Base-by-base conservation (phyloP, 768 basidiomycete species). In the Tubosaeta sp. region DNA sequence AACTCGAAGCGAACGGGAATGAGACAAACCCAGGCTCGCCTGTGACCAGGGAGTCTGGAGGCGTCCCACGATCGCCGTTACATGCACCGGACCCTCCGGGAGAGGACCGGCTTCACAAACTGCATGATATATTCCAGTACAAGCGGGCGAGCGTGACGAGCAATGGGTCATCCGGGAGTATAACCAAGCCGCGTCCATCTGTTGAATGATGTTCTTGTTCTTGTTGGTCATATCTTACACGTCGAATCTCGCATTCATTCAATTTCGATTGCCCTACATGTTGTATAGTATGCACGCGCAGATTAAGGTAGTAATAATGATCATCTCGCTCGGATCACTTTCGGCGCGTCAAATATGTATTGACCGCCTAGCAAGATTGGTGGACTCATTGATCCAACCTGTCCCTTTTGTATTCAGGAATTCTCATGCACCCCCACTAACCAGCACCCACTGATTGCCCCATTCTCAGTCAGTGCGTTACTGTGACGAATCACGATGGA, bases 101-200 rank as follows among this genome's bases (percentile, higher is more conserved):
- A 33, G 82, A 86, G 59, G 85, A 89, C 49, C 84, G 83, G 61
- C 65, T 91, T 31, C 85, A 88, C 38, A 74, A 85, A 60, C 66
- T 92, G 48, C 90, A 91, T 64, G 82, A 88, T 63, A 76, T 91
- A 56, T 92, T 91, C 71, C 87, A 88, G 60, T 91, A 92, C 69
- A 71, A 64, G 35, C 80, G 88, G 49, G 80, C 85, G 25, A 89
- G 88, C 65, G 80, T 80, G 35, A 61, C 68, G 25, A 79, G 77
- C 60, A 74, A 71, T 48, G 72, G 69, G 6, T 77, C 78, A 10
- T 74, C 65, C 4, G 55, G 46, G 10, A 52, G 60, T 37, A 63
- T 48, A 14, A 48, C 51, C 16, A 62, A 52, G 34, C 57, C 58
- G 17, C 58, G 52, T 16, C 10, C 52, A 32, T 56, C 51, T 27